Evolutionary conservation across 139 green algal genomes (phyloP).

Genomic region (Tetradesmus obliquus): DNA sequence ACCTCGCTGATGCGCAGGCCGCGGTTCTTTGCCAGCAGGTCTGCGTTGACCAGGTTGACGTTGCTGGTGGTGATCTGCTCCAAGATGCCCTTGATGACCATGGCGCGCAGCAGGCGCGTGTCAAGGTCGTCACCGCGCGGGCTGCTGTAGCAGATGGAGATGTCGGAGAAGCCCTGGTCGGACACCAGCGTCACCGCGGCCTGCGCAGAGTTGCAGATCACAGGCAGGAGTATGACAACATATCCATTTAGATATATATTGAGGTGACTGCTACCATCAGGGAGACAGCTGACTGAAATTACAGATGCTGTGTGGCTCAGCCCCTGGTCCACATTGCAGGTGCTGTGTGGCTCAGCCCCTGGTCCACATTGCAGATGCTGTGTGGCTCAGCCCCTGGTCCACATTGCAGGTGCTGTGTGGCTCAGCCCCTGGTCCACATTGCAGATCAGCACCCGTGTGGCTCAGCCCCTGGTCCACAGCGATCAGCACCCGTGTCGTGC

Average conservation of each 20-base stretch:
- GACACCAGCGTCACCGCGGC: slow-evolving; percentile 57
- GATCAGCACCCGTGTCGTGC: not conserved
- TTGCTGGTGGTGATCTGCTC: slow-evolving; percentile 73
- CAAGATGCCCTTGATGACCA: slow-evolving; percentile 92
- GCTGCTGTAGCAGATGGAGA: slow-evolving; percentile 87
- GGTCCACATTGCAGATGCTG: too few relatives aligned
- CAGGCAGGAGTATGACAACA: not conserved
- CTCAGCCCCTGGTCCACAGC: not conserved
- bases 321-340: too few relatives aligned
- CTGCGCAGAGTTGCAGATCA: not conserved
- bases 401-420: not conserved
- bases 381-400: too few relatives aligned
- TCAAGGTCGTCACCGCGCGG: slow-evolving; percentile 90
- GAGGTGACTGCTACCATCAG: too few relatives aligned
- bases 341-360: not conserved
- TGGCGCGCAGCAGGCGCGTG: slow-evolving; percentile 94
- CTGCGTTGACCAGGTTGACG: slow-evolving; percentile 87
- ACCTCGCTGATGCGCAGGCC: slow-evolving; percentile 76
- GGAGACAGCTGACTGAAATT: too few relatives aligned
- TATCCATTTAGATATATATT: not conserved
- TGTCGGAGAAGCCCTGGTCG: slow-evolving; percentile 80
- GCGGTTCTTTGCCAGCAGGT: slow-evolving; percentile 92
- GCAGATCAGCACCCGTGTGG: not conserved
- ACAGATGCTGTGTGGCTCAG: too few relatives aligned
- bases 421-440: not conserved